Percentiles rank a stretch among this genome's conserved stretches.
Evolutionary conservation across 192 early-diverging fungal species (phyloP).

Genomic region (Linnemannia schmuckeri): DNA sequence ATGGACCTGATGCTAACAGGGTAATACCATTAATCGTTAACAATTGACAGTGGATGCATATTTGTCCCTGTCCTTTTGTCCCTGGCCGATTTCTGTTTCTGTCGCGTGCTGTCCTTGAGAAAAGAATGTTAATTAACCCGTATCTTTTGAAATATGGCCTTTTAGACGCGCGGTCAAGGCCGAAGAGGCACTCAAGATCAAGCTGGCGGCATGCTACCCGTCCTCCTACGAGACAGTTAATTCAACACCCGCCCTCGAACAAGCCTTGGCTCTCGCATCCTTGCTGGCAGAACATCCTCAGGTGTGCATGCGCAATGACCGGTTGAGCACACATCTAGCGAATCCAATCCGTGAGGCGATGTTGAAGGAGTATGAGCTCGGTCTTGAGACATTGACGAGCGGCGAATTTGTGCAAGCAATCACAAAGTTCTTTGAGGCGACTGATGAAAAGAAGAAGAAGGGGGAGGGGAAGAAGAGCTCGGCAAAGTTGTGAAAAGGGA

Average conservation of each 20-base stretch:
- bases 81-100: neutral
- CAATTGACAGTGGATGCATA: neutral
- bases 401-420: conserved; percentile 54
- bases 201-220: conserved; percentile 51
- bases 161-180: conserved; percentile 58
- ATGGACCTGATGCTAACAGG: conserved; percentile 67
- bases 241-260: conserved; percentile 40
- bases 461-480: neutral
- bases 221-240: conserved; percentile 41
- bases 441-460: conserved; percentile 19
- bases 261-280: conserved; percentile 47
- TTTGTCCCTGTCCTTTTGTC: neutral
- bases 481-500: conserved; percentile 6
- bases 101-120: neutral
- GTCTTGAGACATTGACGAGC: conserved; percentile 50
- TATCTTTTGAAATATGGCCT: no score
- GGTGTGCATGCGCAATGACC: conserved; percentile 60
- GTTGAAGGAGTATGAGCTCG: conserved; percentile 56
- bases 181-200: conserved; percentile 50
- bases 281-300: conserved; percentile 58
- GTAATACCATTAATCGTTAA: neutral
- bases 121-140: neutral
- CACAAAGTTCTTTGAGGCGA: conserved; percentile 34
- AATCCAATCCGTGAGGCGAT: conserved; percentile 56
- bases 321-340: conserved; percentile 42